A percentile compares a stretch with the other conserved stretches of the same genome.
Conservation (phyloP, 2,329 filamentous ascomycete genomes). For the Ceratocystis smalleyi region DNA sequence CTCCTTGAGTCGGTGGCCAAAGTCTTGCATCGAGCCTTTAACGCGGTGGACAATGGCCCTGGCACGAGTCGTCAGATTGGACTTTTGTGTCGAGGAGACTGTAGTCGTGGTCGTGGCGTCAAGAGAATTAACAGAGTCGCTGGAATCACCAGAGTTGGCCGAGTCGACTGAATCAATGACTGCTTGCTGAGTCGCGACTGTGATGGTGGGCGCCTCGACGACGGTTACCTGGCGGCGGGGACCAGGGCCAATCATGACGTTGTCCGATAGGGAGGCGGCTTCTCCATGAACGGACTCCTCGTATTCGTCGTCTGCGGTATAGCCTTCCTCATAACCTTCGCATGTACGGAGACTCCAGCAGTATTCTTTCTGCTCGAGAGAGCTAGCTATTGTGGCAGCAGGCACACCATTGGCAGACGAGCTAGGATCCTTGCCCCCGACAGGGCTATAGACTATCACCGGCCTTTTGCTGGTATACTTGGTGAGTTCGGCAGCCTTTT, state of each 20-base stretch:
- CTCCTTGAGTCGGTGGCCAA: not conserved
- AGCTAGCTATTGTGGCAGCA: not conserved
- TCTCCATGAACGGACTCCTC: not conserved
- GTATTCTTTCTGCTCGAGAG: not conserved
- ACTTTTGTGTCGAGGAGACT: not conserved
- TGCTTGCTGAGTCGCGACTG: not conserved
- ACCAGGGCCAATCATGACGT: not conserved
- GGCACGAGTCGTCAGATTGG: not conserved
- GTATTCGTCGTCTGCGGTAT: not conserved
- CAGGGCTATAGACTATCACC: too few species aligned
- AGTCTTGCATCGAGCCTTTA: not conserved
- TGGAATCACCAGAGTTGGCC: not conserved
- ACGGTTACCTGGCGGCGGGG: not conserved
- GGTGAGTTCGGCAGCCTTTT: too few species aligned
- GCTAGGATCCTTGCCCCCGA: too few species aligned
- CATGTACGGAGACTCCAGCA: not conserved
- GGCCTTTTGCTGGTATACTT: too few species aligned
- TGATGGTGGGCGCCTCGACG: not conserved
- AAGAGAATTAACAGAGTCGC: not conserved
- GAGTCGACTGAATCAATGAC: not conserved
- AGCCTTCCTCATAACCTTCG: not conserved
- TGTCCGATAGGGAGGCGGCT: too few species aligned
- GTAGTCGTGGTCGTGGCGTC: not conserved
- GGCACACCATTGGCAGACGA: not conserved
- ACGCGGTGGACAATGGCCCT: not conserved